These are phyloP conservation scores for Leishmania tarentolae DNA, from an alignment of 208 protist genomes.

Conservation along the genomic window DNA sequence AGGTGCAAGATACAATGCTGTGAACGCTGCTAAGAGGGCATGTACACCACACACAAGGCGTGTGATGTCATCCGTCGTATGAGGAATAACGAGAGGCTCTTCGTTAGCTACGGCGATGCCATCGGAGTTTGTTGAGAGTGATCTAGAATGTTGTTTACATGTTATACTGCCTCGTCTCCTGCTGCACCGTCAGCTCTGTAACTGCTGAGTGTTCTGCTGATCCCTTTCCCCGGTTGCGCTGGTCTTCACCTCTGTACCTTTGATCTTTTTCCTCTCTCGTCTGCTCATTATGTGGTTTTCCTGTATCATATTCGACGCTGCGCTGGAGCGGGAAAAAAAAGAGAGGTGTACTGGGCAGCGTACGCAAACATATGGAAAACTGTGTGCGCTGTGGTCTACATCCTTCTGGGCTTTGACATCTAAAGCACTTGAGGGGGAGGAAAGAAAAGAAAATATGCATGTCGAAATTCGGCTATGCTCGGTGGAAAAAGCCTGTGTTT, in stretches of 20 bases:
- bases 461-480: constrained; percentile 71
- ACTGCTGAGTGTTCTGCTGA: neutral
- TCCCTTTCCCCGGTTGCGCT: neutral
- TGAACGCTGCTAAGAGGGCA: neutral
- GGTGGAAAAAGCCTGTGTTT: constrained; percentile 52
- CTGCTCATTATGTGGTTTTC: neutral
- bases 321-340: neutral
- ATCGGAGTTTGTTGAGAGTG: too few species aligned
- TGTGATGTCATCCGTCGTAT: neutral
- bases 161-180: neutral
- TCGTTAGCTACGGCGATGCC: neutral
- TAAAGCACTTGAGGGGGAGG: neutral
- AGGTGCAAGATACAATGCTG: too few species aligned
- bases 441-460: constrained; percentile 49
- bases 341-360: neutral
- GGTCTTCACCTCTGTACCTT: neutral
- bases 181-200: too few species aligned
- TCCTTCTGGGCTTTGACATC: neutral
- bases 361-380: neutral
- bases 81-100: too few species aligned
- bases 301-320: neutral
- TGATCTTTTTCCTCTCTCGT: neutral
- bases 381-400: neutral
- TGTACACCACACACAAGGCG: neutral
- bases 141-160: neutral